phyloP scores from a whole-genome alignment of 805 yeast genomes.

The Metschnikowia reukaufii region DNA sequence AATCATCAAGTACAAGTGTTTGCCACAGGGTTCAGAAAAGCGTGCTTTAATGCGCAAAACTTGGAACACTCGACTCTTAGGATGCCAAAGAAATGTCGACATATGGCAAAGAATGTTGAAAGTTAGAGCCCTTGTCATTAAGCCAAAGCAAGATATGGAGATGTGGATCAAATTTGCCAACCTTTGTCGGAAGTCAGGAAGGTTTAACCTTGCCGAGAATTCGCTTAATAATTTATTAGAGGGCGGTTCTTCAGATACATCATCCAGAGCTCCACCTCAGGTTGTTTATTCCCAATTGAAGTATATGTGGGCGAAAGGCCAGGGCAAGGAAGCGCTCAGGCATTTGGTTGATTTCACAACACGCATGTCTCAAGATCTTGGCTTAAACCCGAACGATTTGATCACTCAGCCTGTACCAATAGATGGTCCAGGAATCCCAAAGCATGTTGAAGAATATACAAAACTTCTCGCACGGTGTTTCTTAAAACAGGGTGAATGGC shows the following conservation, averaged over 20 bases:
- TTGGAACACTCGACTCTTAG: conserved; percentile 89
- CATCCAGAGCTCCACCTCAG: conserved; percentile 89
- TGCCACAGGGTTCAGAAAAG: conserved; percentile 81
- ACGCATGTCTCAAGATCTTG: conserved; percentile 83
- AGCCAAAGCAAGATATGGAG: conserved; percentile 95
- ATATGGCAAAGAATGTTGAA: conserved; percentile 97
- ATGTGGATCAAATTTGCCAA: conserved; percentile 99
- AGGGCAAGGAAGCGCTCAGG: conserved; percentile 78
- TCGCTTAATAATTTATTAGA: conserved; percentile 79
- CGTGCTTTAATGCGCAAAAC: conserved; percentile 79
- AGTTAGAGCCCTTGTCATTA: conserved; percentile 88
- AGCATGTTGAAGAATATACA: conserved; percentile 80
- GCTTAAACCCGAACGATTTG: conserved; percentile 81
- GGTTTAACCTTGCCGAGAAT: conserved; percentile 89
- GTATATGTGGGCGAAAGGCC: conserved; percentile 96
- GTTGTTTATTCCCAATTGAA: conserved; percentile 96
- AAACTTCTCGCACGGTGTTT: conserved; percentile 88
- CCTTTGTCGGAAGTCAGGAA: conserved; percentile 88
- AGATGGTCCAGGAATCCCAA: conserved; percentile 65
- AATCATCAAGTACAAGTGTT: conserved; percentile 81
- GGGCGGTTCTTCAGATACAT: conserved; percentile 60
- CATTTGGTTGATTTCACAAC: conserved; percentile 89
- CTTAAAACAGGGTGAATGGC: conserved; percentile 98
- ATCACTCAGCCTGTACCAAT: conserved; percentile 84
- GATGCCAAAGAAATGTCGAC: conserved; percentile 96